Evolutionary conservation across 164 flowering plant genomes (phyloP).

Genomic region (Cinnamomum chago): DNA sequence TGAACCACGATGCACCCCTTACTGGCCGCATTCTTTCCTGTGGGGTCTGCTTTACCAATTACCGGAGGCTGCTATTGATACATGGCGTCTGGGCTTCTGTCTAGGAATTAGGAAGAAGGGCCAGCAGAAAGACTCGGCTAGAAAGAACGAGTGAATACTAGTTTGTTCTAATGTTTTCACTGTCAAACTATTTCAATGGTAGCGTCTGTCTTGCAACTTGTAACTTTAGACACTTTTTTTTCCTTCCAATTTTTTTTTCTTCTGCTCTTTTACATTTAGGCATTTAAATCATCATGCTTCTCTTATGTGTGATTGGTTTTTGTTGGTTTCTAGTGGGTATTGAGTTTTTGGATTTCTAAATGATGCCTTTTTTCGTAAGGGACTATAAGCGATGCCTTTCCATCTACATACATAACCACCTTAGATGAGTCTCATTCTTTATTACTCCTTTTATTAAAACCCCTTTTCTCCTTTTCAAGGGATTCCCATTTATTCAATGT

Average conservation of each 20-base stretch:
- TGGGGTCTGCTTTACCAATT: constrained; percentile 42
- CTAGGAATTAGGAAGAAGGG: constrained; percentile 67
- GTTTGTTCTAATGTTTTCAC: not conserved
- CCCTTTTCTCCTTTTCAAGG: too few species aligned
- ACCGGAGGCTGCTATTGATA: constrained; percentile 60
- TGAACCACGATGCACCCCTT: constrained; percentile 89
- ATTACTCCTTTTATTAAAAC: too few species aligned
- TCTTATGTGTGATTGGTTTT: not conserved
- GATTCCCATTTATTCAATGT: too few species aligned
- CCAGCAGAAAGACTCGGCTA: constrained; percentile 30
- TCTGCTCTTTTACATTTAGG: not conserved
- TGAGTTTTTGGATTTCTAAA: not conserved
- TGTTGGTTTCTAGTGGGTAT: not conserved
- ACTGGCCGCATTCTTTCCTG: constrained; percentile 80
- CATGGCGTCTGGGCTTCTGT: constrained; percentile 57
- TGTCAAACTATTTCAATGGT: too few species aligned
- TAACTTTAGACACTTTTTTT: not conserved
- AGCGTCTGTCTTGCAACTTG: not conserved
- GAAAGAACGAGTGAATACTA: constrained; percentile 25
- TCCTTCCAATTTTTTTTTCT: not conserved
- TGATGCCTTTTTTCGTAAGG: too few species aligned
- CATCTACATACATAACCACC: too few species aligned
- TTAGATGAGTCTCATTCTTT: too few species aligned
- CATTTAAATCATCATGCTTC: not conserved
- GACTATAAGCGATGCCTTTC: too few species aligned